Conservation (phyloP, 805 yeast genomes). For the Brettanomyces naardenensis region DNA sequence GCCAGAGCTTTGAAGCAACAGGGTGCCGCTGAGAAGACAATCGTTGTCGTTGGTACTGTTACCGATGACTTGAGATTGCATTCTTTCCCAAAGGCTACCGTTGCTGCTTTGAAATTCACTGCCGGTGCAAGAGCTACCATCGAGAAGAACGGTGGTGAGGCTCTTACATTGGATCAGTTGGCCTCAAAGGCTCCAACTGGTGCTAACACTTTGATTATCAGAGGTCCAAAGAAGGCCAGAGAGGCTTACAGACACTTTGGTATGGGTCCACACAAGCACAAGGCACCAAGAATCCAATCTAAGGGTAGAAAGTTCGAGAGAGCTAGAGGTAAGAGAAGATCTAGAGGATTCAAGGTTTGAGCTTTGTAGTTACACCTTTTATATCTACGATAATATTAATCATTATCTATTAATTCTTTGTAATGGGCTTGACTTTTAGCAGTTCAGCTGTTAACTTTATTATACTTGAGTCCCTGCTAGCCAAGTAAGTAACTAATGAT, state of each 20-base stretch:
- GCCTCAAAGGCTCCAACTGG: constrained; percentile 99
- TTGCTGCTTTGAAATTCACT: constrained; percentile 99
- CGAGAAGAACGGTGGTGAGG: constrained; percentile 98
- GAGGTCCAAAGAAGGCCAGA: constrained; percentile 99
- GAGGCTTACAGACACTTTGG: constrained; percentile 99
- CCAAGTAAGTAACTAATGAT: too few species aligned
- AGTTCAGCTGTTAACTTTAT: too few species aligned
- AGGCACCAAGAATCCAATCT: constrained; percentile 97
- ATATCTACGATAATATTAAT: too few species aligned
- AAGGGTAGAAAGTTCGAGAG: constrained; percentile 99
- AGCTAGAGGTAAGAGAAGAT: constrained; percentile 99
- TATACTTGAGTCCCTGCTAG: too few species aligned
- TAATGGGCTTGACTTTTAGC: too few species aligned
- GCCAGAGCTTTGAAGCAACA: constrained; percentile 71
- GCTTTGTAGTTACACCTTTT: constrained; percentile 3
- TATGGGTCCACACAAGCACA: constrained; percentile 99
- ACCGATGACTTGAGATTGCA: constrained; percentile 95
- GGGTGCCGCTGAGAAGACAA: constrained; percentile 84
- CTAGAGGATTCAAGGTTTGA: constrained; percentile 99
- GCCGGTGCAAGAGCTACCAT: constrained; percentile 98
- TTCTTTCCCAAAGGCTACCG: constrained; percentile 92
- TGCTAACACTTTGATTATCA: constrained; percentile 93
- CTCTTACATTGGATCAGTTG: constrained; percentile 97
- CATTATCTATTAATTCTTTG: too few species aligned
- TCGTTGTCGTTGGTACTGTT: constrained; percentile 98